Evolutionary conservation across 2,329 filamentous ascomycete species (phyloP), one percentile per base, ranked within the genome.

Genomic region (Colletotrichum coccodes): DNA sequence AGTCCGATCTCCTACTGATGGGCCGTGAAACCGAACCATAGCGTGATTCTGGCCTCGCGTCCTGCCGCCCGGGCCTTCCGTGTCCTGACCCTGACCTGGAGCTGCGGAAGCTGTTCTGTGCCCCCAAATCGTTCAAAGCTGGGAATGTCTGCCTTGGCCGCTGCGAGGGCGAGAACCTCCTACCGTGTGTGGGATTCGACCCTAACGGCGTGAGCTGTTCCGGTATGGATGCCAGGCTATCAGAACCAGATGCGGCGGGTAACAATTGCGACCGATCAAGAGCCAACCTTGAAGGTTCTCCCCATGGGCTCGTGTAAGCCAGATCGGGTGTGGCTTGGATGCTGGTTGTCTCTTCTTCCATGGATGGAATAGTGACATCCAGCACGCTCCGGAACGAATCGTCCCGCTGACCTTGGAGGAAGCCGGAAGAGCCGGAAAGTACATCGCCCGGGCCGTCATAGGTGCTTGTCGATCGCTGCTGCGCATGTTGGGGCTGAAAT

Each of bases 301-400:
- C 49, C 66, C 66, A 64, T 18, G 63, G 60, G 38, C 54, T 67
- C 34, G 40, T 60, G 66, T 75, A 74, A 16, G 73, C 71, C 16
- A 70, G 68, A 1, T 73, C 73, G 4, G 75, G 72, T 3, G 72
- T 74, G n/a, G 64, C 72, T 44, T 73, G 72, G 21, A 76, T 71
- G 36, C 73, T 76, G 38, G 57, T 62, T 21, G 47, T 32, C 36
- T 68, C 56, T 9, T 71, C 61, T 16, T 64, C 49, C 26, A 74
- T 60, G 6, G 73, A 70, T 4, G 76, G 77, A 11, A 79, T 75
- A 42, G 72, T 73, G 59, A 76, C 71, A 32, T 79, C 75, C n/a
- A 79, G 56, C 8, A 63, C 72, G 46, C 74, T 74, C 16, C 75
- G 73, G 60, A 77, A 79, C 1, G 74, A 75, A 42, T 66, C 66